Base-by-base conservation (phyloP, 2,329 filamentous ascomycete species). In the Incumbomyces delicatus region DNA sequence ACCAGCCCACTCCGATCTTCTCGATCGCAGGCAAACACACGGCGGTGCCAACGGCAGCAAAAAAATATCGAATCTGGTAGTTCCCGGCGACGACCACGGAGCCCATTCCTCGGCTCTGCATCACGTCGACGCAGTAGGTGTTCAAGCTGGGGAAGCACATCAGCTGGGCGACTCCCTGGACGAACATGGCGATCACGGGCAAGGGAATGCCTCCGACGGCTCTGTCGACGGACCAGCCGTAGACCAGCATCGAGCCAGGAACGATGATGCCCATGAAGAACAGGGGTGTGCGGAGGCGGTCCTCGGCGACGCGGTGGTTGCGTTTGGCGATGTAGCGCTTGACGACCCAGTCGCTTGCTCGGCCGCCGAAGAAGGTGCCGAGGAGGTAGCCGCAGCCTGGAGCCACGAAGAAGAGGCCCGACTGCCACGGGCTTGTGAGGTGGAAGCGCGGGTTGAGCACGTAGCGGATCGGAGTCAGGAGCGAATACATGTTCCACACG, bases 101-200 rank as follows among this genome's bases (percentile, higher is more conserved):
- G 36, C 78, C 78, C 27, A 76, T 70, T 1, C 72, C 72, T 17
- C 59, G 61, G 2, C 62, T 59, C 53, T 83, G 83, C 80, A 89
- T 87, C 11, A 90, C 85, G 61, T 92, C 85, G 34, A 92, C 65
- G 60, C 85, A 89, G 64, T 92, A 89, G 0, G 84, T 85, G 61
- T 89, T 88, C 51, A 89, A 62, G 40, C 76, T 78, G 0, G 83
- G 83, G 58, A 87, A 88, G 56, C 81, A 85, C 58, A 87, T 85
- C 5, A 88, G 67, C 62, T 88, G 83, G 0, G 78, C 81, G 0
- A 87, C 72, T 1, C 84, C 85, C 58, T 88, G 83, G 2, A 83
- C 50, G 59, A 88, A 88, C 71, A 89, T 81, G 56, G 78, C 77
- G 6, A 87, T 71, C 2, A 87, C 81, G 0, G 83, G 84, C 3